phyloP scores from a whole-genome alignment of 2,329 filamentous ascomycete species.

The Aureobasidium sp. region DNA sequence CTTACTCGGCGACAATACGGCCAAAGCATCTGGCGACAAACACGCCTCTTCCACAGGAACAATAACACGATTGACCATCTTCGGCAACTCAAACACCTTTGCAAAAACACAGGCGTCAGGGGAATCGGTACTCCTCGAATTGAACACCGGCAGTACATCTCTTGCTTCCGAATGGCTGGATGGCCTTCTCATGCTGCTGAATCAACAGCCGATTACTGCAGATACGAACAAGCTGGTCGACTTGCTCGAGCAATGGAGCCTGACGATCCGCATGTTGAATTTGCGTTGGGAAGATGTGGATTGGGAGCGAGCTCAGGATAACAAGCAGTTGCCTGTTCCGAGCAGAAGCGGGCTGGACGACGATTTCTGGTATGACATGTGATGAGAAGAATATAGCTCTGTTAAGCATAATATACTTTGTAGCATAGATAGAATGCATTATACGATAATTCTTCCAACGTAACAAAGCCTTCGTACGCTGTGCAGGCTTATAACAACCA shows the following conservation, averaged over 20 bases:
- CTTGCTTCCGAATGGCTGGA: slow-evolving; percentile 95
- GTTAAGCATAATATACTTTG: neutral
- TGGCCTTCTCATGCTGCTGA: slow-evolving; percentile 86
- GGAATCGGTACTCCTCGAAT: slow-evolving; percentile 71
- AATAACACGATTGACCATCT: slow-evolving; percentile 14
- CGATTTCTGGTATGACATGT: slow-evolving; percentile 80
- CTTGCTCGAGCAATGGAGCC: slow-evolving; percentile 79
- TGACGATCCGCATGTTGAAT: slow-evolving; percentile 89
- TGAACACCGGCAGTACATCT: slow-evolving; percentile 73
- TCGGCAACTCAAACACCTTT: neutral
- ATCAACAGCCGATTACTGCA: slow-evolving; percentile 92
- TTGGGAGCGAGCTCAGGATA: slow-evolving; percentile 22
- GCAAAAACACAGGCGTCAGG: neutral
- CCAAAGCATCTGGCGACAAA: neutral
- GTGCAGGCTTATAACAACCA: no score
- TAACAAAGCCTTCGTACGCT: no score
- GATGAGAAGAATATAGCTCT: no score
- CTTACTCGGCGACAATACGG: neutral
- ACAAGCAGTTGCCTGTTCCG: slow-evolving; percentile 52
- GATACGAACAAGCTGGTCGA: slow-evolving; percentile 88
- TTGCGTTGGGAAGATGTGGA: slow-evolving; percentile 76
- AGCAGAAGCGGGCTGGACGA: slow-evolving; percentile 80
- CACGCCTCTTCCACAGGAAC: neutral
- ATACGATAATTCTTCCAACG: neutral
- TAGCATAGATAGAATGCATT: neutral